Evolutionary conservation across 345 rosid genomes (phyloP), one percentile per base, ranked within the genome.

Genomic region (Lenwebbia sp.): DNA sequence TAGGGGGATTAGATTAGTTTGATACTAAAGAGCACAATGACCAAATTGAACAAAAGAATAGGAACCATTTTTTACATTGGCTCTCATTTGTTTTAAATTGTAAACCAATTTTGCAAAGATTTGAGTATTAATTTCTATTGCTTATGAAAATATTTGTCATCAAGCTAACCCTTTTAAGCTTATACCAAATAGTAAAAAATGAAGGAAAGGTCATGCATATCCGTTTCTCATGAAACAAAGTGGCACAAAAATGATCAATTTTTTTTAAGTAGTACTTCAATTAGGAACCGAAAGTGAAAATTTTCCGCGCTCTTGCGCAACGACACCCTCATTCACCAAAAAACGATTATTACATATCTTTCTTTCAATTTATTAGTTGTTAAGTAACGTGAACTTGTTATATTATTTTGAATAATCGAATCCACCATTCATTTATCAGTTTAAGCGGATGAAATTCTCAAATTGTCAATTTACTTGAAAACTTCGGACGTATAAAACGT

Each of bases 21-120:
- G 1, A 62, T 28, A 15, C 0, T 2, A 7, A 62, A 62, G 40
- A 15, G 41, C 3, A 30, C 1, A 3, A 9, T 21, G 75, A 62
- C 11, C 0, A 0, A 9, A 62, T 28, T 1, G 75, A 1, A 28
- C 41, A 15, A 28, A 28, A 30, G 40, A 0, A 62, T n/a, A n/a
- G n/a, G n/a, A n/a, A n/a, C n/a, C n/a, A n/a, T n/a, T n/a, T n/a
- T n/a, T n/a, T n/a, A n/a, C n/a, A n/a, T 28, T 0, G 5, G 9
- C 1, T 0, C 22, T 62, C 1, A 30, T 30, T 62, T 30, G 14
- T 62, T 62, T 62, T 30, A 37, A 30, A 15, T 30, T 10, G 0
- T 37, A 3, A 30, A 62, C 15, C 75, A 30, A 62, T 30, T 62
- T 3, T 15, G 33, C 21, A 60, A n/a, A n/a, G 19, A 30, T 1